Evolutionary conservation across 2,329 filamentous ascomycete species (phyloP), one percentile per base, ranked within the genome.

Genomic region (Stachybotrys echinatus): DNA sequence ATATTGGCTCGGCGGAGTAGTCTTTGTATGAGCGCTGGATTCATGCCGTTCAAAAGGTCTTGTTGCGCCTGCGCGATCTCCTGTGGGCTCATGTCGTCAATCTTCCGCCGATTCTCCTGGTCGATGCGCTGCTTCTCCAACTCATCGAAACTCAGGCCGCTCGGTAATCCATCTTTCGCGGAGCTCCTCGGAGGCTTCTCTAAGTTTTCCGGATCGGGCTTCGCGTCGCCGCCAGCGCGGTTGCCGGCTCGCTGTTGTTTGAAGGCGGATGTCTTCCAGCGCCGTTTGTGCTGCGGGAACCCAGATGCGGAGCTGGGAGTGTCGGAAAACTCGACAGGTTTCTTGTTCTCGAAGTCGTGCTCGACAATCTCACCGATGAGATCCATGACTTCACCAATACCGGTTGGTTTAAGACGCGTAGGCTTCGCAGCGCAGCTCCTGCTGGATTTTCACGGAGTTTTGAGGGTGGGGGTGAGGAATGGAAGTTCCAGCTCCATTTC

Each of bases 281-380:
- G 84, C 65, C 88, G 90, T 67, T 88, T 94, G 66, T 91, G 92
- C 51, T 85, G 83, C n/a, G 94, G 94, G 58, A 97, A 97, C 1
- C 94, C 94, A 12, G 81, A 84, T 5, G 75, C 68, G 3, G 69
- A 66, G 23, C 61, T 52, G 31, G 62, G 54, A 19, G 75, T 72
- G 10, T 73, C 69, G 47, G 80, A 81, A 39, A 81, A 71, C 44
- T 77, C 76, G 14, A 86, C 84, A 5, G 87, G 77, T 54, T 81
- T 84, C 20, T 82, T 75, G 21, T 75, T 68, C 14, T 74, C 68
- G 22, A 80, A 69, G 42, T 83, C 78, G 54, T 88, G 87, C 72
- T 97, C 92, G 60, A 87, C 79, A 54, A 97, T 83, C 58, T 96
- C 92, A 49, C 80, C 80, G 42, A 95, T 74, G 39, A 87, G 74